Evolutionary conservation across 1,139 yeast species (phyloP), one percentile per base, ranked within the genome.

Genomic region (Yamadazyma diospyri): DNA sequence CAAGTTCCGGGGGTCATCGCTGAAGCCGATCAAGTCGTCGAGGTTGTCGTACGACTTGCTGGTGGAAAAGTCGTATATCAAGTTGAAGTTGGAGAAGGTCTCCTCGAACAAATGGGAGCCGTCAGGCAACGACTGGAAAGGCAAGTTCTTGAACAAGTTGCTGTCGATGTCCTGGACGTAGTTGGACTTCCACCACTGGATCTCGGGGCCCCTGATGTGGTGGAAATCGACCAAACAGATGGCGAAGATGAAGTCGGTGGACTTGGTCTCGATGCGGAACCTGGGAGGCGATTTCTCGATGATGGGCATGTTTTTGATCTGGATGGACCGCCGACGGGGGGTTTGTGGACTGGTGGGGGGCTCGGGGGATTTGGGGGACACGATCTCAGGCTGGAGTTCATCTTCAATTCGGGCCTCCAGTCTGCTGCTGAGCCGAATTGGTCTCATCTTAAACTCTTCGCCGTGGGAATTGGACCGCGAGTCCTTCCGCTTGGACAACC

Each of bases 81-180:
- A 61, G 21, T 95, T 88, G 59, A 92, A 92, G 52, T 87, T 87
- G 24, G 95, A 83, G 52, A 88, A 88, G 3, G 95, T 89, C 55
- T 92, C 97, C 53, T 88, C 95, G 51, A 81, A 92, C 32, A 57
- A 76, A 56, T 92, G 98, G 2, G 94, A 82, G 2, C 98, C 98
- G 57, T 92, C 98, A 0, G 98, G 98, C 22, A 92, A 64, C 3
- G 97, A 95, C 53, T 89, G 97, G 52, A 92, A 92, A 3, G 97
- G 94, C 28, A 92, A 61, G 48, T 83, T 80, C n/a, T 92, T 87
- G 87, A 96, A 92, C 15, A 83, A 59, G 29, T 64, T 60, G 18
- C 73, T 60, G 12, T 59, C 46, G 36, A 64, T 56, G 5, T 53
- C 54, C 1, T 58, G 55, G 27, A 60, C 60, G 33, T 78, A 76